phyloP scores from a whole-genome alignment of 108 stramenopile species.

The Nitzschia sp. region DNA sequence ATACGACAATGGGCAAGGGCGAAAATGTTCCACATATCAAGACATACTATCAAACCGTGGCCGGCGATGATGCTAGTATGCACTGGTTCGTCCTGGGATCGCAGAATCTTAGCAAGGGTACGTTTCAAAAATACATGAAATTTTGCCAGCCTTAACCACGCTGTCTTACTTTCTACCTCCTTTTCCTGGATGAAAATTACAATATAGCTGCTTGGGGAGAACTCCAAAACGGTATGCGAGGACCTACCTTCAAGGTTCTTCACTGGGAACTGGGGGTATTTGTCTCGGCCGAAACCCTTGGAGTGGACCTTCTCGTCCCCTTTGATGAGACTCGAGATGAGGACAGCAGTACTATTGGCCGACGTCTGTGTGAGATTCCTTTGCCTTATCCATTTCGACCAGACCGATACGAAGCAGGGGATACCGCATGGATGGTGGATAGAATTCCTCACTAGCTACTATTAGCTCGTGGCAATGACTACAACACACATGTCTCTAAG shows the following conservation, averaged over 20 bases:
- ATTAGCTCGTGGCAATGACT: too few species aligned
- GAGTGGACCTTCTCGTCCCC: slow-evolving; percentile 25
- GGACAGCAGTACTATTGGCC: neutral
- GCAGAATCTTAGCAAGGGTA: slow-evolving; percentile 70
- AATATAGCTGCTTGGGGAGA: slow-evolving; percentile 75
- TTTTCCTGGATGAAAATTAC: neutral
- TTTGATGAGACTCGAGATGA: slow-evolving; percentile 12
- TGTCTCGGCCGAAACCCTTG: slow-evolving; percentile 52
- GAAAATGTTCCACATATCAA: slow-evolving; percentile 75
- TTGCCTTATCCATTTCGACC: slow-evolving; percentile 43
- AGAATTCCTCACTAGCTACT: neutral
- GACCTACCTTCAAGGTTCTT: slow-evolving; percentile 43
- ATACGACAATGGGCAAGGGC: slow-evolving; percentile 40
- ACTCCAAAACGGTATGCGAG: slow-evolving; percentile 43
- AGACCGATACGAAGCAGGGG: slow-evolving; percentile 18
- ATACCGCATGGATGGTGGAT: slow-evolving; percentile 49
- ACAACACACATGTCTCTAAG: too few species aligned
- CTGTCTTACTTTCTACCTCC: too few species aligned
- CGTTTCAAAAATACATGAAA: neutral
- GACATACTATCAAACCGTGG: slow-evolving; percentile 54
- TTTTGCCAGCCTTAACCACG: too few species aligned
- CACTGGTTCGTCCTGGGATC: slow-evolving; percentile 66
- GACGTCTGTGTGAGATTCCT: slow-evolving; percentile 33
- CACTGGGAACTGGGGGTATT: slow-evolving; percentile 82
- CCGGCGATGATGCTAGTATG: slow-evolving; percentile 24